Evolutionary conservation across 139 green algal species (phyloP).

Genomic region (Chlorella sp.): DNA sequence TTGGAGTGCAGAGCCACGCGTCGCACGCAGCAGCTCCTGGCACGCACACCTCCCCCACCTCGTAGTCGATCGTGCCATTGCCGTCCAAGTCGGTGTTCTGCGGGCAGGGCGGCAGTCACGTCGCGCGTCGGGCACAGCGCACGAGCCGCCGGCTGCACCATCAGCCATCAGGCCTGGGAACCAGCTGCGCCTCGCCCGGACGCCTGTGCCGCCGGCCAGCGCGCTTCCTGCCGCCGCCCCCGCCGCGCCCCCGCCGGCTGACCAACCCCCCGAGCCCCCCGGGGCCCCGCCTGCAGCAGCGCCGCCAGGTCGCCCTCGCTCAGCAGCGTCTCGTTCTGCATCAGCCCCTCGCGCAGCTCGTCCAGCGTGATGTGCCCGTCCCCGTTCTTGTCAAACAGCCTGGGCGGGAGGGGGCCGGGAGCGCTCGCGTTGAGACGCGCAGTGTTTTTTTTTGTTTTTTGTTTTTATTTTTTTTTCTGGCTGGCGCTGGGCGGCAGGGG

Average conservation of each 20-base stretch:
- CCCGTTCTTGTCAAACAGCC: conserved; percentile 31
- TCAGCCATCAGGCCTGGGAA: background rate
- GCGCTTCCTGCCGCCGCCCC: background rate
- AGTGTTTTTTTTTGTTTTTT: too few species aligned
- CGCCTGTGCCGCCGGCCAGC: background rate
- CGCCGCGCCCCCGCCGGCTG: background rate
- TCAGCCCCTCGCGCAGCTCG: conserved; percentile 27
- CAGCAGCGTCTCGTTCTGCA: background rate
- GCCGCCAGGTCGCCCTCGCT: background rate
- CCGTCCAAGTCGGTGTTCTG: conserved; percentile 72
- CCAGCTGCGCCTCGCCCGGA: background rate
- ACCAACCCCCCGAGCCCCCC: background rate
- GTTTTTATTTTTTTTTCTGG: too few species aligned
- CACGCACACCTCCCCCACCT: conserved; percentile 53
- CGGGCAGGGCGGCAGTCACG: too few species aligned
- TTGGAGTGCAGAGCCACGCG: conserved; percentile 10
- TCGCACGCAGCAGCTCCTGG: conserved; percentile 46
- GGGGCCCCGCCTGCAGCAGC: background rate
- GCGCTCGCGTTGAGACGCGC: too few species aligned
- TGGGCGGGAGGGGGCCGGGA: too few species aligned
- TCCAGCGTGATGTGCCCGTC: conserved; percentile 28
- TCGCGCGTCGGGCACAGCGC: too few species aligned
- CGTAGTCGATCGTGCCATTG: conserved; percentile 58
- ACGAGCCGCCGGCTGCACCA: background rate
- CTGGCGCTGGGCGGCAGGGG: too few species aligned